Evolutionary conservation across 352 stramenopile species (phyloP), one percentile per base, ranked within the genome.

Genomic region (Pythium biforme): DNA sequence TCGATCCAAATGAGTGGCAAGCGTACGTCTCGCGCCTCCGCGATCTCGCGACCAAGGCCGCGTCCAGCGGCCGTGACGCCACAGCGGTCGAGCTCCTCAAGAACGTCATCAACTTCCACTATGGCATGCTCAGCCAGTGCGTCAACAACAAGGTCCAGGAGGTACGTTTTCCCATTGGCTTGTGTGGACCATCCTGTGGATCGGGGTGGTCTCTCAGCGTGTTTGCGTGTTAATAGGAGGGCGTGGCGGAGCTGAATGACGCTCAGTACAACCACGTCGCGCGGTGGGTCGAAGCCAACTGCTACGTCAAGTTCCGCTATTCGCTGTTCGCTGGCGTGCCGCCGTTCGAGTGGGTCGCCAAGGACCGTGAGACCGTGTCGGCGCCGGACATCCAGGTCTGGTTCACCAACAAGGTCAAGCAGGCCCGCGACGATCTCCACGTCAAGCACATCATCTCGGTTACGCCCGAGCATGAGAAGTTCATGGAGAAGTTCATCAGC

Each of bases 281-380:
- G 4, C 20, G 55, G 3, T 55, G 60, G 17, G 59, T 82, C 48
- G 50, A 82, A 31, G 27, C 26, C 8, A 63, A 60, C 48, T 84
- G 76, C 72, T 76, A 77, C 62, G 56, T 85, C 65, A 78, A 76
- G 63, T 75, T 85, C 53, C 71, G 72, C 53, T 85, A 85, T 64
- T 80, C 73, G 41, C 29, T 81, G 5, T 70, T 76, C 23, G 68
- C 71, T 11, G 73, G 73, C 1, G 54, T 65, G 3, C 66, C 74
- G 31, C 69, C 76, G 15, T 85, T 81, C 43, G 76, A 85, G 27
- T 66, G 73, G 55, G 53, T 84, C 31, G 45, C 71, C 25, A 66
- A 68, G 41, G 57, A 68, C 20, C 49, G 64, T 20, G 20, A 59
- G 6, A 66, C 60, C 0, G 59, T 73, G 6, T 27, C 55, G 0